These are phyloP conservation scores for Strigomonas culicis DNA, from an alignment of 208 protist genomes.

Conservation along the genomic window DNA sequence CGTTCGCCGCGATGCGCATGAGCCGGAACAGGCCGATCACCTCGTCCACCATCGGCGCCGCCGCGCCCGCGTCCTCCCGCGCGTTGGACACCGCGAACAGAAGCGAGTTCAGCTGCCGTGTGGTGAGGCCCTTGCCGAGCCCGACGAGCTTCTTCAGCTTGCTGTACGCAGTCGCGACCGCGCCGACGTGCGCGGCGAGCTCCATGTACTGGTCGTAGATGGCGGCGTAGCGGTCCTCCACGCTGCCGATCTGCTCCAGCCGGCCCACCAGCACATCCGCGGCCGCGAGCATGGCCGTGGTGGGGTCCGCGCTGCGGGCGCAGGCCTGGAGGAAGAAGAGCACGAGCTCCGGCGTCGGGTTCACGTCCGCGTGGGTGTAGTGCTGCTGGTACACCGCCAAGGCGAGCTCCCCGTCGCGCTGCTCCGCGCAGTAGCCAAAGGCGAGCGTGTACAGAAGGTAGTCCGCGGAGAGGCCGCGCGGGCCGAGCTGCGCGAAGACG, in stretches of 20 bases:
- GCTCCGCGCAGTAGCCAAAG: constrained; percentile 75
- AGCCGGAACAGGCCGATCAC: constrained; percentile 61
- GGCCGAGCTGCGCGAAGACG: constrained; percentile 56
- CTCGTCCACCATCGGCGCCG: constrained; percentile 57
- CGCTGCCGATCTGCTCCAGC: constrained; percentile 67
- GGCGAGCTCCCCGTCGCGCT: constrained; percentile 74
- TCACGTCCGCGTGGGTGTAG: constrained; percentile 54
- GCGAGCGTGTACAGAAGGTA: constrained; percentile 74
- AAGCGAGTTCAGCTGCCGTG: constrained; percentile 80
- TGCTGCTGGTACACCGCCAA: constrained; percentile 70
- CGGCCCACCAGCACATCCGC: constrained; percentile 49
- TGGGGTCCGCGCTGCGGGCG: constrained; percentile 42
- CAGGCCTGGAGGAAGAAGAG: constrained; percentile 79
- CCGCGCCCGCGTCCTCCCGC: constrained; percentile 33
- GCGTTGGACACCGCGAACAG: constrained; percentile 75
- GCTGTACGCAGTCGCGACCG: constrained; percentile 66
- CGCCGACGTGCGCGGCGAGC: constrained; percentile 69
- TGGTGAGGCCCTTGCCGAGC: constrained; percentile 74
- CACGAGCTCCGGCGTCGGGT: constrained; percentile 83
- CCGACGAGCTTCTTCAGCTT: constrained; percentile 68
- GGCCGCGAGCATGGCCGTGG: constrained; percentile 52
- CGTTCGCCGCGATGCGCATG: constrained; percentile 49
- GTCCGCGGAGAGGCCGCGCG: constrained; percentile 71
- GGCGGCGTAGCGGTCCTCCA: constrained; percentile 40
- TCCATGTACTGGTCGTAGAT: constrained; percentile 86